Evolutionary conservation across 2,329 filamentous ascomycete genomes (phyloP).

Genomic region (Alternaria consortialis): DNA sequence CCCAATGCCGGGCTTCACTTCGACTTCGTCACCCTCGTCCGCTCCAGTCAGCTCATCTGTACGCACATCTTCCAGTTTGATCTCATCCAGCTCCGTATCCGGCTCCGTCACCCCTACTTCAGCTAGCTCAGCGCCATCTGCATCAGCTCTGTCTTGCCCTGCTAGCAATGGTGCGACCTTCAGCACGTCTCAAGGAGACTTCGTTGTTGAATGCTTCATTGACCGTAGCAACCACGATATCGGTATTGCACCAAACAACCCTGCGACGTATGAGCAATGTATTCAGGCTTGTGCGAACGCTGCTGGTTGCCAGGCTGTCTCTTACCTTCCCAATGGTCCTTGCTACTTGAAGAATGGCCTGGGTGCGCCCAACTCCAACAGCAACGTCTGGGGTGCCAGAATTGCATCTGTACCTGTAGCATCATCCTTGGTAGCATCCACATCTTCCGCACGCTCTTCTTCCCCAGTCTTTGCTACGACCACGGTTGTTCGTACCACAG

Average conservation of each 20-base stretch:
- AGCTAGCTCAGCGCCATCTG: neutral
- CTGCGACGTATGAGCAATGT: conserved; percentile 10
- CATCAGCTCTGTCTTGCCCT: conserved; percentile 15
- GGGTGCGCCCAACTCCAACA: conserved; percentile 14
- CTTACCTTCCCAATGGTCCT: conserved; percentile 22
- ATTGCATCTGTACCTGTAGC: neutral
- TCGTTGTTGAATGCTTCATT: conserved; percentile 22
- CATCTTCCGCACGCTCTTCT: conserved; percentile 2
- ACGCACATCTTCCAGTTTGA: neutral
- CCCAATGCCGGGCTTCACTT: conserved; percentile 3
- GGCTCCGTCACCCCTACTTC: conserved; percentile 5
- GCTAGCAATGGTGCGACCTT: conserved; percentile 12
- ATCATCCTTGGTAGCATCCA: neutral
- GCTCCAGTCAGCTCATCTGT: neutral
- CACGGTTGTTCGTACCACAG: neutral
- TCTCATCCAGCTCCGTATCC: neutral
- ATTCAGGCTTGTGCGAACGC: conserved; percentile 14
- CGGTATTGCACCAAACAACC: conserved; percentile 4
- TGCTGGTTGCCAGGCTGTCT: conserved; percentile 14
- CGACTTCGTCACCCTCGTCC: neutral
- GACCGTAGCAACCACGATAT: conserved; percentile 18
- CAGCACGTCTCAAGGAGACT: conserved; percentile 15
- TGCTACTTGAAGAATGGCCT: conserved; percentile 21
- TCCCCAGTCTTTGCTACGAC: neutral
- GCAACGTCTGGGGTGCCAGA: conserved; percentile 20